Evolutionary conservation across 768 basidiomycete species (phyloP), one percentile per base, ranked within the genome.

Genomic region (Tremella mesenterica): DNA sequence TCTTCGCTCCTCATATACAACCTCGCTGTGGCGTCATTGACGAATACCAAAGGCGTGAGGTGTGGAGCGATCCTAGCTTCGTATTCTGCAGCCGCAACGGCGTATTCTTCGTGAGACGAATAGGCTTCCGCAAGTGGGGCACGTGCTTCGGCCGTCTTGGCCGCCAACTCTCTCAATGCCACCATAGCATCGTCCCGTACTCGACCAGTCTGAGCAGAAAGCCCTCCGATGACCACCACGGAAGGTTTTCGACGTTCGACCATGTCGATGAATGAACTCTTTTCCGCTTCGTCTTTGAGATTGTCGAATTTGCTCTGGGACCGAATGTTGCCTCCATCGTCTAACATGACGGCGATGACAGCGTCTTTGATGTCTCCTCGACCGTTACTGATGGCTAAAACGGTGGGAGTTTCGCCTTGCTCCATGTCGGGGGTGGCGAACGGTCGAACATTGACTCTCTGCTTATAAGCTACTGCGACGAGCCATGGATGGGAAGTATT

Each of bases 321-420:
- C n/a, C 89, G 85, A 67, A 92, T 77, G 44, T 88, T 85, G 16
- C 95, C 93, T 43, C 83, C 83, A 57, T 88, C 82, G 65, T 96
- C 92, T 43, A 96, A 69, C 75, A 83, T 87, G 53, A 92, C 85
- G 34, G 89, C 76, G 20, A 83, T 81, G 50, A 96, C 85, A 6
- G 85, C 83, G 72, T 99, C 93, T 65, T 86, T 83, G 33, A 89
- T 88, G 63, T 95, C 91, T 31, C 95, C 95, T 74, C 87, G 85
- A 31, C 95, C 95, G 84, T 89, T 91, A 6, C 92, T 93, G 52
- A 93, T 73, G 2, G 92, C 88, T 36, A 99, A 79, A 20, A 97
- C 89, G 20, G 71, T 84, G 79, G 44, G 91, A 74, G 34, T 80
- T 76, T 65, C 88, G 81, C 87, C 90, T 48, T 78, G 75, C 52